Evolutionary conservation across 1,139 yeast species (phyloP), one percentile per base, ranked within the genome.

Genomic region (Geotrichum bryndzae): DNA sequence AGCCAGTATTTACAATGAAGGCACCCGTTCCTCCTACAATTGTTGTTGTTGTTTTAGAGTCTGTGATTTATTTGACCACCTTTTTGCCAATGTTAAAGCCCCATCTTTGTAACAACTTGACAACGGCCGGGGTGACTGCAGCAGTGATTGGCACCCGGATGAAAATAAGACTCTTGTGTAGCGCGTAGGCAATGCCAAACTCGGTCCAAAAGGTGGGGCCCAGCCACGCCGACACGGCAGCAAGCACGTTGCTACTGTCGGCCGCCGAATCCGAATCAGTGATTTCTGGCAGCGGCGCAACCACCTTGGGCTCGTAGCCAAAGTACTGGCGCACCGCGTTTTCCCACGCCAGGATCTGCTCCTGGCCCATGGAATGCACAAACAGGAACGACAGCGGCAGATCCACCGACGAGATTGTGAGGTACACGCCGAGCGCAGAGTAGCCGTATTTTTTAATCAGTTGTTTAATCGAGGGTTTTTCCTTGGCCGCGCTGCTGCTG

Each of bases 71-170:
- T 80, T 25, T 80, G 18, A 63, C 68, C 3, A 71, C 70, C 65
- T 77, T 77, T 60, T 80, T 79, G 4, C 94, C 94, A 62, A 90
- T 82, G 63, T 87, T 84, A 76, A 89, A 89, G 0, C 97, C 97
- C 91, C 91, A 84, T 35, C 79, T 74, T 66, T 89, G 83, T 66
- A 92, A 80, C 48, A 78, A 71, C 62, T 76, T 79, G 18, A 90
- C 97, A 1, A 90, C 81, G 4, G 84, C 74, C 1, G 99, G 99
- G 0, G 98, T 91, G 23, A 92, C 82, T 5, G 97, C 96, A 0
- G 97, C 97, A 0, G 97, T 87, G 52, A 91, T 75, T 13, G 99
- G 99, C 8, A 94, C 77, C 67, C 99, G 82, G 53, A 90, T 81
- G 67, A 94, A 84, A 13, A 87, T 82, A 53, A 84, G 75, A 5